Evolutionary conservation across 2,329 filamentous ascomycete species (phyloP), one percentile per base, ranked within the genome.

Genomic region (Albophoma yamanashiensis): DNA sequence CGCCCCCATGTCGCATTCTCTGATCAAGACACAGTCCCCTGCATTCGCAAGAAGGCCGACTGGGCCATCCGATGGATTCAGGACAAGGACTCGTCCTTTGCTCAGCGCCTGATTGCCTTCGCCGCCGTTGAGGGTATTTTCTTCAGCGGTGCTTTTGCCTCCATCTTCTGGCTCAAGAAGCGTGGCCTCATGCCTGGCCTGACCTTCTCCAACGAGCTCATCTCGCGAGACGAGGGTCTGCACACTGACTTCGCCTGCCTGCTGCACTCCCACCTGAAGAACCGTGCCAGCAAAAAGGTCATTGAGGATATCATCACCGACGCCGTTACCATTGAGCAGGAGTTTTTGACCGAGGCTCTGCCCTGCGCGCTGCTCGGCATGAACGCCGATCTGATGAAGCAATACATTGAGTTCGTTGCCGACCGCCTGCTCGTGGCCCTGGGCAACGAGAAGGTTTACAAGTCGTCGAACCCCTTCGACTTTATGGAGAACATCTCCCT

Each of bases 81-180:
- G 63, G 94, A 99, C 79, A 88, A 90, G 76, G 84, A 94, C 73
- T 96, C 92, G 5, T 95, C 92, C 65, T 99, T 97, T 69, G 94
- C 91, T 63, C 91, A 93, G 79, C 92, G 94, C 69, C 87, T 99
- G 22, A 89, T 99, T 64, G 94, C 94, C 66, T 99, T 99, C 70
- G 94, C 94, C 65, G 94, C 94, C 53, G 92, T 99, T 59, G 94
- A 99, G 81, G 94, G 94, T 73, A 99, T 99, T 80, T 99, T 99
- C 88, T 99, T 99, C 87, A 94, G 89, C 68, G 94, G 94, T 65
- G 96, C 94, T 31, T 99, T 99, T 71, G 94, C 94, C 4, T 95
- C 94, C 67, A 97, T 99, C 79, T 99, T 99, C 85, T 99, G 94
- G 94, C 83, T 99, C 72, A 99, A 97, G 90, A 99, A 99, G 88